A percentile compares a stretch with the other conserved stretches of the same genome.
Conservation (phyloP, 441 rosid genomes). For the Geranium incanum region DNA sequence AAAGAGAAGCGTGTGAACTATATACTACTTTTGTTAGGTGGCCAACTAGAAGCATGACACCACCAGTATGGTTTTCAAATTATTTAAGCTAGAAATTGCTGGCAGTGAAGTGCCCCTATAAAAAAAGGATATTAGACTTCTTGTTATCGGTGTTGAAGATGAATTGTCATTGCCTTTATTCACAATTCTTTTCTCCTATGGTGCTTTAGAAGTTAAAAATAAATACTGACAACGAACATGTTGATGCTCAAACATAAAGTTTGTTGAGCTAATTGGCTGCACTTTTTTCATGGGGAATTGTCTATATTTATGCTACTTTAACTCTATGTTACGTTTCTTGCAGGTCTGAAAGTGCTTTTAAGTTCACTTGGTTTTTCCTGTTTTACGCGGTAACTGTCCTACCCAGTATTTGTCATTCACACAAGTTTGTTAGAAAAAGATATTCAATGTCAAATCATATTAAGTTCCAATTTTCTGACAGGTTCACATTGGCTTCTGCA, state of each 20-base stretch:
- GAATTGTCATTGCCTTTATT: too few species aligned
- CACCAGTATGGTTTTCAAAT: too few species aligned
- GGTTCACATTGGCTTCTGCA: slow-evolving; percentile 81
- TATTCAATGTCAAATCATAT: slow-evolving; percentile 14
- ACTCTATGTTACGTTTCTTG: slow-evolving; percentile 19
- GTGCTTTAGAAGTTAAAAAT: too few species aligned
- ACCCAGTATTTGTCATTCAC: slow-evolving; percentile 10
- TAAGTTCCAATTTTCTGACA: slow-evolving; percentile 29
- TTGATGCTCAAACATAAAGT: background rate
- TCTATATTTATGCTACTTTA: background rate
- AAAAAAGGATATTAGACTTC: background rate
- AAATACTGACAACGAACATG: too few species aligned
- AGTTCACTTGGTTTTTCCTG: slow-evolving; percentile 85
- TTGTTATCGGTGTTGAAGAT: too few species aligned
- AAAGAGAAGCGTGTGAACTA: background rate
- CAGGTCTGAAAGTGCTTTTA: slow-evolving; percentile 98
- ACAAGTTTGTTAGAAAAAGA: slow-evolving; percentile 14
- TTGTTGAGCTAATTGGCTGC: slow-evolving; percentile 4
- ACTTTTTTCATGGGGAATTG: background rate
- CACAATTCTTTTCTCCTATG: too few species aligned
- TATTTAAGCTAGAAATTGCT: too few species aligned
- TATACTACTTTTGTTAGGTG: background rate
- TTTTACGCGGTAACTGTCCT: slow-evolving; percentile 52
- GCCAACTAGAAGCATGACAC: background rate
- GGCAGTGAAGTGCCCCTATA: too few species aligned